Evolutionary conservation across 305 asterid species (phyloP).

Genomic region (Plantago coronopus): DNA sequence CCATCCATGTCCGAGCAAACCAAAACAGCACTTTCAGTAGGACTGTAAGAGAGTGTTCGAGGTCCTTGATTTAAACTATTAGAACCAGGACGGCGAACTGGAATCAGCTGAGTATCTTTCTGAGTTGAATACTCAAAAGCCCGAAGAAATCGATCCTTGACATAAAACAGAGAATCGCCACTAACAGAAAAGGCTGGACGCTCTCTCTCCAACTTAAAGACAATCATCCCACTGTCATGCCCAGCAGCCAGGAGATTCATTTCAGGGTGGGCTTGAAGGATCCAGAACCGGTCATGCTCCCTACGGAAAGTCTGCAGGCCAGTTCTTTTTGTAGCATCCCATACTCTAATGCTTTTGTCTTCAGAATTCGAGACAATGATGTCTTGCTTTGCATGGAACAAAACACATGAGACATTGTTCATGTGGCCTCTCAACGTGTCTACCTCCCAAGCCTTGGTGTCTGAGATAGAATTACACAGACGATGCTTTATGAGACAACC

Average conservation of each 20-base stretch:
- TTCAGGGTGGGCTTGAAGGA: slow-evolving; percentile 84
- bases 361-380: slow-evolving; percentile 77
- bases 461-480: background rate
- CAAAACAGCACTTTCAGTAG: slow-evolving; percentile 78
- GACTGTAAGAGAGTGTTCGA: slow-evolving; percentile 76
- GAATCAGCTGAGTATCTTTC: slow-evolving; percentile 47
- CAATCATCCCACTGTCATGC: slow-evolving; percentile 89
- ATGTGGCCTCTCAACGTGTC: slow-evolving; percentile 9
- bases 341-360: slow-evolving; percentile 76
- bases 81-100: slow-evolving; percentile 54
- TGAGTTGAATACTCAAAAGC: slow-evolving; percentile 45
- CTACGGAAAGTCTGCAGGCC: slow-evolving; percentile 89
- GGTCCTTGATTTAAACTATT: slow-evolving; percentile 56
- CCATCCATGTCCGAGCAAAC: slow-evolving; percentile 80
- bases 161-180: slow-evolving; percentile 64
- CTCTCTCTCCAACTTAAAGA: slow-evolving; percentile 83
- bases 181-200: slow-evolving; percentile 81
- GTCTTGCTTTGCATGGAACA: slow-evolving; percentile 61
- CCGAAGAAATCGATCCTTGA: slow-evolving; percentile 64
- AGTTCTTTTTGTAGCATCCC: slow-evolving; percentile 90
- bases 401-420: slow-evolving; percentile 47
- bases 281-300: slow-evolving; percentile 96
- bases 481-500: too few relatives aligned
- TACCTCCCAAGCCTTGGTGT: slow-evolving; percentile 12
- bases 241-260: slow-evolving; percentile 95